Percentiles rank a stretch among this genome's conserved stretches.
These are phyloP conservation scores for Pisolithus tinctorius DNA, from an alignment of 768 basidiomycete genomes.

Conservation along the genomic window DNA sequence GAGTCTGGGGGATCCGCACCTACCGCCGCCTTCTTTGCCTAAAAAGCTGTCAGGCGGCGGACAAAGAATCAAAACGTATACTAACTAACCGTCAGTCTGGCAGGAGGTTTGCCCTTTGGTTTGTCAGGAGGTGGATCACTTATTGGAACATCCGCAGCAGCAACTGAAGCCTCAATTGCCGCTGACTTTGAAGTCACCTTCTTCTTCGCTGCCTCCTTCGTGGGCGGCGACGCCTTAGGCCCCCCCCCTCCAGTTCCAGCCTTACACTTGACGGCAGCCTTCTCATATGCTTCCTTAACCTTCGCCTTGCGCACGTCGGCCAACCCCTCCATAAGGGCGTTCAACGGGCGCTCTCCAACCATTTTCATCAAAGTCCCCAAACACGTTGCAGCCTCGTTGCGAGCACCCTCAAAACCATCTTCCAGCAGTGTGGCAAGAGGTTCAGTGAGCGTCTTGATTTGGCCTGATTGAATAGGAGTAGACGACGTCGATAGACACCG, in stretches of 20 bases:
- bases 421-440: slow-evolving; percentile 69
- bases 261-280: slow-evolving; percentile 88
- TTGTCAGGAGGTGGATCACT: slow-evolving; percentile 33
- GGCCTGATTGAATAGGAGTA: slow-evolving; percentile 60
- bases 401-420: slow-evolving; percentile 83
- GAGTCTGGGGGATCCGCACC: slow-evolving; percentile 27
- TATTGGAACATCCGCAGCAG: slow-evolving; percentile 10
- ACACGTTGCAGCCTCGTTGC: slow-evolving; percentile 83
- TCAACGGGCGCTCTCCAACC: slow-evolving; percentile 88
- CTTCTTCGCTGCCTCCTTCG: slow-evolving; percentile 33
- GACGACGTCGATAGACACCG: slow-evolving; percentile 71
- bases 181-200: slow-evolving; percentile 27
- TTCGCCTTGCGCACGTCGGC: slow-evolving; percentile 86
- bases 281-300: slow-evolving; percentile 90
- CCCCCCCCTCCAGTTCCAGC: slow-evolving; percentile 45
- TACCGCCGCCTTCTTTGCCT: slow-evolving; percentile 50
- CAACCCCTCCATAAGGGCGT: slow-evolving; percentile 77
- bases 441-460: slow-evolving; percentile 80
- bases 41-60: slow-evolving; percentile 1
- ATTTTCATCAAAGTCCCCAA: slow-evolving; percentile 94
- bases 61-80: background rate
- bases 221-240: slow-evolving; percentile 29
- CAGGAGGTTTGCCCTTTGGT: slow-evolving; percentile 44
- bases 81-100: slow-evolving; percentile 34
- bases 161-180: slow-evolving; percentile 18